These are phyloP conservation scores for Quercus phellos DNA, from an alignment of 331 rosid species.

Conservation along the genomic window DNA sequence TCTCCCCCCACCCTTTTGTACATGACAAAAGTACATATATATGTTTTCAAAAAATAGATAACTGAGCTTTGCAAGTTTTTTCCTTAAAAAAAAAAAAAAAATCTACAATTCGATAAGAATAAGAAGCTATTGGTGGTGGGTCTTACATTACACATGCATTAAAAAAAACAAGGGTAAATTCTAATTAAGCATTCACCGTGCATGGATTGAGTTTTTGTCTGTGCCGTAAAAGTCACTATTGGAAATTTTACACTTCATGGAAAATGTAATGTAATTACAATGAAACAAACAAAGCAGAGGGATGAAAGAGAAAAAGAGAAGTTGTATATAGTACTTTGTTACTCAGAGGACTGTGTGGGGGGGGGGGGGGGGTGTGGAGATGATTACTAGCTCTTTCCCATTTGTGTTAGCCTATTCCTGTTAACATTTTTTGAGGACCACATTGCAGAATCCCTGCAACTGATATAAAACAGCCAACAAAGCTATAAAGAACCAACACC, in stretches of 20 bases:
- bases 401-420: slow-evolving; percentile 25
- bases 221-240: not conserved
- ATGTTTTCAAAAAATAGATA: not conserved
- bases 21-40: not conserved
- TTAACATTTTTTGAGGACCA: slow-evolving; percentile 55
- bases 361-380: not conserved
- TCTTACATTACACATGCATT: not conserved
- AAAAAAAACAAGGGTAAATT: not conserved
- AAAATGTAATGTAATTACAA: too few species aligned
- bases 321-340: not conserved
- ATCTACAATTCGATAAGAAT: not conserved
- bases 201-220: not conserved
- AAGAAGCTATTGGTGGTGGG: not conserved
- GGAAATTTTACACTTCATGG: not conserved
- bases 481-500: slow-evolving; percentile 78
- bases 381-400: slow-evolving; percentile 13
- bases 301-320: not conserved
- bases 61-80: too few species aligned
- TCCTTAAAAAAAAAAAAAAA: too few species aligned
- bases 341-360: not conserved
- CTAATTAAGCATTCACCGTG: not conserved
- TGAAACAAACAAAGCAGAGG: not conserved
- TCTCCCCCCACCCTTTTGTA: not conserved
- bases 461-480: slow-evolving; percentile 71
- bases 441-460: slow-evolving; percentile 54